Evolutionary conservation across 2,329 filamentous ascomycete species (phyloP).

Genomic region (Hypoxylon sp.): DNA sequence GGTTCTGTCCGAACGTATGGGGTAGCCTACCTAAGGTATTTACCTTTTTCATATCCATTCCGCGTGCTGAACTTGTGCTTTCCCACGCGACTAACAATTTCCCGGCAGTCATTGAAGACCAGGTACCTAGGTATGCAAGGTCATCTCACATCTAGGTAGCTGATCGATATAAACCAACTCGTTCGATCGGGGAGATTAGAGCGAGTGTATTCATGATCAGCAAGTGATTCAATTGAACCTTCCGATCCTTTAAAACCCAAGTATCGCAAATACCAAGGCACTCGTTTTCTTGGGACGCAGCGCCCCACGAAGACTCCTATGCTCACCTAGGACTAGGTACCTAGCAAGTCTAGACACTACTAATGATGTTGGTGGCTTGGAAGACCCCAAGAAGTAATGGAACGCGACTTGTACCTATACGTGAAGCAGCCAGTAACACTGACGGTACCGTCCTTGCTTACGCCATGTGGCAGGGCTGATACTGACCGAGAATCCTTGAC

Average conservation of each 20-base stretch:
- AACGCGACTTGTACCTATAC: neutral
- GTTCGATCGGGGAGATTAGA: neutral
- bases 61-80: neutral
- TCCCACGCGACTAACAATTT: neutral
- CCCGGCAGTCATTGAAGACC: too few species aligned
- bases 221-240: neutral
- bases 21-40: neutral
- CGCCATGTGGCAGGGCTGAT: constrained; percentile 11
- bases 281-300: neutral
- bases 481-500: constrained; percentile 9
- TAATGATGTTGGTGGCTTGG: constrained; percentile 10
- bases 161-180: too few species aligned
- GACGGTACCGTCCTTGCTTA: constrained; percentile 7
- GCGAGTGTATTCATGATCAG: neutral
- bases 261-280: neutral
- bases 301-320: neutral
- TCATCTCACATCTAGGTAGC: too few species aligned
- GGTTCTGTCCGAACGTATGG: neutral
- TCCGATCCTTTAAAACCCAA: too few species aligned
- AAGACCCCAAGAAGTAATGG: neutral
- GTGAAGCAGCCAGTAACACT: neutral
- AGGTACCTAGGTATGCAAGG: too few species aligned
- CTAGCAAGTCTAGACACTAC: neutral
- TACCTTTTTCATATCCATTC: neutral
- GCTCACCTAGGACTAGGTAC: neutral